Percentiles rank a stretch among this genome's conserved stretches.
These are phyloP conservation scores for Wickerhamomyces sp. DNA, from an alignment of 1,139 yeast genomes.

Conservation along the genomic window DNA sequence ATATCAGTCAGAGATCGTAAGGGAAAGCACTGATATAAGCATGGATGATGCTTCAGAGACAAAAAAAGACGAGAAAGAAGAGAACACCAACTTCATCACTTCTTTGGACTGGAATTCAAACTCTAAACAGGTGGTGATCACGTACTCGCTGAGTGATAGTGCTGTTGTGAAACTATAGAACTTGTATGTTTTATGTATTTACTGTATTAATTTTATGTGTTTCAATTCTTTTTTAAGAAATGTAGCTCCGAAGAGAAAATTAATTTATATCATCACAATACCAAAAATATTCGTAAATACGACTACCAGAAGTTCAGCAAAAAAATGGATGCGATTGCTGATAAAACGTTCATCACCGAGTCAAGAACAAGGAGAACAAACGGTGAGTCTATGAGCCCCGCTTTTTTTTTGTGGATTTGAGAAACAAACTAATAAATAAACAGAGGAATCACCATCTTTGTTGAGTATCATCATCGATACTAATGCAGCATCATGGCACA, in stretches of 20 bases:
- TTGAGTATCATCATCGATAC: slow-evolving; percentile 77
- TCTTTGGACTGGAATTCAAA: slow-evolving; percentile 35
- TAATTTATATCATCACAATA: not conserved
- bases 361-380: slow-evolving; percentile 16
- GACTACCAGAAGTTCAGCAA: not conserved
- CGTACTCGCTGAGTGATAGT: slow-evolving; percentile 42
- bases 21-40: not conserved
- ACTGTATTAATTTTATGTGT: not conserved
- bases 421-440: slow-evolving; percentile 6
- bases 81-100: slow-evolving; percentile 15
- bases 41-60: not conserved
- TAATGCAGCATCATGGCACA: slow-evolving; percentile 50
- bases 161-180: slow-evolving; percentile 21
- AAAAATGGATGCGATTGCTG: slow-evolving; percentile 72
- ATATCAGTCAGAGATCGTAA: slow-evolving; percentile 20
- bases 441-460: slow-evolving; percentile 76
- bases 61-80: not conserved
- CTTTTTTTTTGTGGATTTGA: slow-evolving; percentile 17
- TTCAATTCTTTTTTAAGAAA: not conserved
- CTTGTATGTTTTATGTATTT: not conserved
- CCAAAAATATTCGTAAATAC: not conserved
- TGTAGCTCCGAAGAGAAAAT: not conserved
- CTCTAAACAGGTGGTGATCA: slow-evolving; percentile 34
- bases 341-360: slow-evolving; percentile 53
- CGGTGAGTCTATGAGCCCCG: slow-evolving; percentile 9